Percentiles rank a stretch among this genome's conserved stretches.
phyloP scores from a whole-genome alignment of 1,284 basidiomycete species.

The Exobasidium cylindrosporum region DNA sequence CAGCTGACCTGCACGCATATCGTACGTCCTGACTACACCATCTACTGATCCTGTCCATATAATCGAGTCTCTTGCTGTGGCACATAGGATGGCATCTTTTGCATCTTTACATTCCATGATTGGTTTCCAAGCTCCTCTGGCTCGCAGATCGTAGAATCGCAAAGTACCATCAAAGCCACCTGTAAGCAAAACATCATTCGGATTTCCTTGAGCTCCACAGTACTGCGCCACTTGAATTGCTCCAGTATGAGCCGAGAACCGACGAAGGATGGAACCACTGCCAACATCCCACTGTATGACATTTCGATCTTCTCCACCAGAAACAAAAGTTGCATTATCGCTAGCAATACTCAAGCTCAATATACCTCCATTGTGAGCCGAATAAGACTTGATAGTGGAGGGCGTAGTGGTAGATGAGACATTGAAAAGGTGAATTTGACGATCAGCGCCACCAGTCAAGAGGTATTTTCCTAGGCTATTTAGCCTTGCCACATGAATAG shows the following conservation, averaged over 20 bases:
- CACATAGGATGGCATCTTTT: conserved; percentile 69
- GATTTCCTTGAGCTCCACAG: conserved; percentile 20
- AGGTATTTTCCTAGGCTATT: conserved; percentile 71
- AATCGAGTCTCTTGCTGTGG: conserved; percentile 63
- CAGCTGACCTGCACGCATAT: conserved; percentile 84
- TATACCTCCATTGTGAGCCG: conserved; percentile 89
- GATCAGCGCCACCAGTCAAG: conserved; percentile 85
- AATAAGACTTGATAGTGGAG: conserved; percentile 72
- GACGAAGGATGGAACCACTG: conserved; percentile 73
- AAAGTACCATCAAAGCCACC: conserved; percentile 43
- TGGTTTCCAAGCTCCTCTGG: conserved; percentile 60
- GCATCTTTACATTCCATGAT: conserved; percentile 91
- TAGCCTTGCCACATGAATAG: conserved; percentile 51
- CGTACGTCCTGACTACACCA: conserved; percentile 85
- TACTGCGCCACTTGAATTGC: conserved; percentile 88
- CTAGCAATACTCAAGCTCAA: conserved; percentile 79
- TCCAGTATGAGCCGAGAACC: conserved; percentile 81
- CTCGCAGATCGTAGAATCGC: conserved; percentile 59
- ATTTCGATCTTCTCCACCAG: conserved; percentile 85
- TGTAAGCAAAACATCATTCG: conserved; percentile 25
- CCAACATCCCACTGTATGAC: conserved; percentile 95
- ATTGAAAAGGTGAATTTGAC: conserved; percentile 87
- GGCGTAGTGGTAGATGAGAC: conserved; percentile 58
- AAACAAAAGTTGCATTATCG: conserved; percentile 90
- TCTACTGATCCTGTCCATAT: conserved; percentile 80